phyloP scores from a whole-genome alignment of 75 land plant genomes.

The Selaginella moellendorffii region DNA sequence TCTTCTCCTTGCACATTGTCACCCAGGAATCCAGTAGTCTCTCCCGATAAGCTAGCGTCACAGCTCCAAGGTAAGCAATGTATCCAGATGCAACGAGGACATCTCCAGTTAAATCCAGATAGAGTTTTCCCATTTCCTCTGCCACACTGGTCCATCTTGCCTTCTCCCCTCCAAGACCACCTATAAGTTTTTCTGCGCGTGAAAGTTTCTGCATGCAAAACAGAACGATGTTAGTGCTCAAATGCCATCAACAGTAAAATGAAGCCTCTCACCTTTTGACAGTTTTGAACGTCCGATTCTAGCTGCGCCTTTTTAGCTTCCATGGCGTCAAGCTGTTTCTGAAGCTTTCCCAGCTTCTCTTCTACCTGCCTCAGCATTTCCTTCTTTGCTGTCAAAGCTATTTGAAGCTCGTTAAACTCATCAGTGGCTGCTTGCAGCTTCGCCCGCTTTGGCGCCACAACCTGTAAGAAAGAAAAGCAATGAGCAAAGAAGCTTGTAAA shows the following conservation, averaged over 20 bases:
- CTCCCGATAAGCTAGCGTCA: slow-evolving; percentile 22
- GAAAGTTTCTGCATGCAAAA: slow-evolving; percentile 23
- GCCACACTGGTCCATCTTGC: slow-evolving; percentile 24
- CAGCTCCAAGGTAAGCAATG: slow-evolving; percentile 29
- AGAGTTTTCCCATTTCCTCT: slow-evolving; percentile 16
- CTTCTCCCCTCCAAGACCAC: slow-evolving; percentile 32
- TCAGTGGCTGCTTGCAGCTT: slow-evolving; percentile 27
- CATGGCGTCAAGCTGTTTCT: slow-evolving; percentile 16
- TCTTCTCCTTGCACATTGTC: slow-evolving; percentile 11
- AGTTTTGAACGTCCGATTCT: slow-evolving; percentile 22
- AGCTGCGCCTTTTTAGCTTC: slow-evolving; percentile 23
- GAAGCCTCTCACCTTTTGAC: slow-evolving; percentile 32
- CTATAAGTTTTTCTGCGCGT: slow-evolving; percentile 25
- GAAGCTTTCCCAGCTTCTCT: slow-evolving; percentile 24
- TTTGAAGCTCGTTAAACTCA: slow-evolving; percentile 27
- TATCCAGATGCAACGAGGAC: slow-evolving; percentile 28
- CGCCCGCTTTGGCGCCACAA: slow-evolving; percentile 31
- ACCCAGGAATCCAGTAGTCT: slow-evolving; percentile 17
- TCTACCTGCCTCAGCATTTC: slow-evolving; percentile 22
- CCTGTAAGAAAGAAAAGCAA: slow-evolving; percentile 9
- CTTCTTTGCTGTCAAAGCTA: slow-evolving; percentile 23
- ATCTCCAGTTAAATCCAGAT: slow-evolving; percentile 19
- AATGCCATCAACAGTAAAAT: no score
- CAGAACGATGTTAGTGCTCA: background rate
- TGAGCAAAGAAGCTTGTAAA: background rate